Evolutionary conservation across 1,284 basidiomycete genomes (phyloP), one percentile per base, ranked within the genome.

Genomic region (Heterobasidion irregulare): DNA sequence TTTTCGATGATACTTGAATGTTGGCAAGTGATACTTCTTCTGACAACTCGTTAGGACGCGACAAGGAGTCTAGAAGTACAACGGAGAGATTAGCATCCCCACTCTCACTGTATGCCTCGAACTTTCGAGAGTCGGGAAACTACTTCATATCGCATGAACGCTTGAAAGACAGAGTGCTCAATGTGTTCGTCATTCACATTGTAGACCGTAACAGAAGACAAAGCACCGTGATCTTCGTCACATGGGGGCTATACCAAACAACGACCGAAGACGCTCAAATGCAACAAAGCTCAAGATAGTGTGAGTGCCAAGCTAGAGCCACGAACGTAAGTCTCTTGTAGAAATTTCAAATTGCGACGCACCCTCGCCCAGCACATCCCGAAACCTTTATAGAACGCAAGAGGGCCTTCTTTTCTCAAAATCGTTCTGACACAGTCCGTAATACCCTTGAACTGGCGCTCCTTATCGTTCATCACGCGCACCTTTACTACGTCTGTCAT

Each of bases 391-490:
- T 62, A 73, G 56, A 73, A 71, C 2, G 70, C 70, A 54, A 68
- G 57, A 1, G 65, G 65, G 0, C 71, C 71, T 56, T 73, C 71
- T 19, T 68, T 59, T 35, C 58, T 56, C 53, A 70, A 46, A 26
- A 72, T 66, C 36, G 56, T 63, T 58, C 57, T 56, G 9, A 72
- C 62, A 52, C 70, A 72, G 58, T 72, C 67, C 38, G 65, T 46
- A 7, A 68, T 65, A 41, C 69, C 66, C 33, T 61, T 61, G 57
- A 63, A 64, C 56, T 65, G 58, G 34, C 68, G 65, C 47, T 63
- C 63, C 57, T 70, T 71, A 61, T 74, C 72, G 56, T 71, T 72
- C 71, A 73, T 72, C n/a, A 73, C 58, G 7, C 72, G 67, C 32
- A 73, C 71, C 57, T 74, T 74, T 32, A 73, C 66, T 5, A 74